A percentile compares a stretch with the other conserved stretches of the same genome.
Conservation (phyloP, 192 early-diverging fungal genomes). For the Paraglomus occultum region DNA sequence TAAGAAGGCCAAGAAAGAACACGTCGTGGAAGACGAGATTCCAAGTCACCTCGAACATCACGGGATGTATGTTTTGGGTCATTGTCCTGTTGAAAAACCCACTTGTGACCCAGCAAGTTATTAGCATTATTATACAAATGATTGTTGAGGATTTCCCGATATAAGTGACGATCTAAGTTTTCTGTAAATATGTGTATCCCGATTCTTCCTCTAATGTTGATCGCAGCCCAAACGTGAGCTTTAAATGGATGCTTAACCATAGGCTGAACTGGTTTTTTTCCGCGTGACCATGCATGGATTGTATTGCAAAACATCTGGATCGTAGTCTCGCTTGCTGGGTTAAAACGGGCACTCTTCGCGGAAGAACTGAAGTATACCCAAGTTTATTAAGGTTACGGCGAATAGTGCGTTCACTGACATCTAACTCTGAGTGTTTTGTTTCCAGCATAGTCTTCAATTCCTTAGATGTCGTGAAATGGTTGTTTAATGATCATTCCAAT, state of each 20-base stretch:
- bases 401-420: too few relatives aligned
- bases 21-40: conserved; percentile 1
- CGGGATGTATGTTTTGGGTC: not conserved
- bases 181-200: conserved; percentile 3
- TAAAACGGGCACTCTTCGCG: not conserved
- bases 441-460: too few relatives aligned
- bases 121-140: not conserved
- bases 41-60: conserved; percentile 4
- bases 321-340: conserved; percentile 13
- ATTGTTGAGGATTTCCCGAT: conserved; percentile 7
- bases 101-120: not conserved
- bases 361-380: not conserved
- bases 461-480: too few relatives aligned
- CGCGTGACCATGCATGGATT: conserved; percentile 3
- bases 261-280: conserved; percentile 3
- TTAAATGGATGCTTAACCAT: conserved; percentile 23
- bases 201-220: not conserved
- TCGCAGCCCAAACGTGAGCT: too few relatives aligned
- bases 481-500: too few relatives aligned
- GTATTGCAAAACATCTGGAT: conserved; percentile 22
- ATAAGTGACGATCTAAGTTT: conserved; percentile 2
- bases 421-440: too few relatives aligned
- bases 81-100: conserved; percentile 5
- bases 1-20: conserved; percentile 17
- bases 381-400: not conserved